A percentile compares a stretch with the other conserved stretches of the same genome.
Evolutionary conservation across 257 asterid genomes (phyloP).

Genomic region (Solanum dulcamara): DNA sequence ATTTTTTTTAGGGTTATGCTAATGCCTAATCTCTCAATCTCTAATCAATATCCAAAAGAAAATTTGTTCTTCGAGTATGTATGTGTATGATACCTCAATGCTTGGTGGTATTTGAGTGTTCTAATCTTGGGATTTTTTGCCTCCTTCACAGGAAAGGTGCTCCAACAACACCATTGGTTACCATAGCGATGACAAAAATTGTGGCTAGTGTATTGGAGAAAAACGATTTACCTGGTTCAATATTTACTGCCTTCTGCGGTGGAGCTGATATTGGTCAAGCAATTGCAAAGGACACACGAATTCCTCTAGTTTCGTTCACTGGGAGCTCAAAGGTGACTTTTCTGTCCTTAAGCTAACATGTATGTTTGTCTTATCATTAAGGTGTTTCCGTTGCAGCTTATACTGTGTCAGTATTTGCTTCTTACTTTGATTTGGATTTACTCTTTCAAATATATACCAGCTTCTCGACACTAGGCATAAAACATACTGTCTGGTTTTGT

Average conservation of each 20-base stretch:
- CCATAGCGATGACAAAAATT: conserved; percentile 80
- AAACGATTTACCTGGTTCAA: conserved; percentile 89
- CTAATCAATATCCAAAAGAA: not conserved
- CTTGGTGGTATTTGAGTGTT: not conserved
- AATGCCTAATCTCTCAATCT: not conserved
- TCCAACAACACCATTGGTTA: conserved; percentile 91
- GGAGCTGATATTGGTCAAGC: conserved; percentile 95
- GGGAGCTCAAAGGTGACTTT: conserved; percentile 82
- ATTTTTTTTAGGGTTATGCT: not conserved
- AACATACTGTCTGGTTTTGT: not conserved
- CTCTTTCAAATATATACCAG: not conserved
- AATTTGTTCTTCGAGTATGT: not conserved
- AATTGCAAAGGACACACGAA: conserved; percentile 77
- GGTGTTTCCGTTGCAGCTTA: not conserved
- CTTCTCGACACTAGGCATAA: not conserved
- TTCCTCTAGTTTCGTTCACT: conserved; percentile 85
- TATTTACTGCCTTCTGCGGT: conserved; percentile 91
- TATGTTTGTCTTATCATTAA: not conserved
- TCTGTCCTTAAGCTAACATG: not conserved
- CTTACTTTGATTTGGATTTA: not conserved
- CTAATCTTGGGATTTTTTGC: not conserved
- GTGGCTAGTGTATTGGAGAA: conserved; percentile 81
- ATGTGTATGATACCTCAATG: not conserved
- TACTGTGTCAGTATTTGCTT: not conserved
- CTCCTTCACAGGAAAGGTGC: conserved; percentile 83